Conservation (phyloP, 495 filamentous ascomycete genomes). For the Barbatosphaeria neglecta region DNA sequence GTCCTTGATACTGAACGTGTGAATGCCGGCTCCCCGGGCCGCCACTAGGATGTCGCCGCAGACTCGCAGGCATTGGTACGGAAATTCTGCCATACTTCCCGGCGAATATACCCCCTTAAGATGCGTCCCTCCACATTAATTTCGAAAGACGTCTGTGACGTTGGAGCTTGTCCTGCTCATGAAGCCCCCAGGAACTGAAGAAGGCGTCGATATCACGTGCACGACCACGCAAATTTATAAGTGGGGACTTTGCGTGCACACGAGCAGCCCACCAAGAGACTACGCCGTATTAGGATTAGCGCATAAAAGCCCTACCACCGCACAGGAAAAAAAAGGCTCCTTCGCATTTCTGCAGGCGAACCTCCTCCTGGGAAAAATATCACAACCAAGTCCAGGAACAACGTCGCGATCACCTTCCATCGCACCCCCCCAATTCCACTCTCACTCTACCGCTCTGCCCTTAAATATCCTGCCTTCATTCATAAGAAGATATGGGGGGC, state of each 20-base stretch:
- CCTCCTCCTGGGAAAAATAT: conserved; percentile 7
- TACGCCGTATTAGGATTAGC: not conserved
- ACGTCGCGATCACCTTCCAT: conserved; percentile 1
- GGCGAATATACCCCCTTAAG: no score
- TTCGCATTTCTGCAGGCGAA: not conserved
- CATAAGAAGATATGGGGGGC: conserved; percentile 99
- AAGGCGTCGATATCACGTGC: not conserved
- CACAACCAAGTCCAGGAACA: not conserved
- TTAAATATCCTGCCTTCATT: conserved; percentile 96
- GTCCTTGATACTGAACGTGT: conserved; percentile 22
- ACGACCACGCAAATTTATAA: no score
- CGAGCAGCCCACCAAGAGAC: not conserved
- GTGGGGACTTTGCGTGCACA: not conserved
- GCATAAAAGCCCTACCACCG: conserved; percentile 17
- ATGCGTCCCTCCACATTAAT: no score
- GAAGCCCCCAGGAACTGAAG: not conserved
- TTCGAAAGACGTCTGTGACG: no score
- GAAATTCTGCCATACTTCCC: conserved; percentile 18
- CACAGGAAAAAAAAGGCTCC: conserved; percentile 10
- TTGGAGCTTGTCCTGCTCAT: no score
- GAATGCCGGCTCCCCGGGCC: conserved; percentile 26
- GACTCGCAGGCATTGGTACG: conserved; percentile 31
- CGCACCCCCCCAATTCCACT: conserved; percentile 2
- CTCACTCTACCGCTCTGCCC: conserved; percentile 40
- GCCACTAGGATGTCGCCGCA: conserved; percentile 27